Percentiles rank a stretch among this genome's conserved stretches.
Conservation (phyloP, 1,284 basidiomycete genomes). For the Schizophyllum amplum region DNA sequence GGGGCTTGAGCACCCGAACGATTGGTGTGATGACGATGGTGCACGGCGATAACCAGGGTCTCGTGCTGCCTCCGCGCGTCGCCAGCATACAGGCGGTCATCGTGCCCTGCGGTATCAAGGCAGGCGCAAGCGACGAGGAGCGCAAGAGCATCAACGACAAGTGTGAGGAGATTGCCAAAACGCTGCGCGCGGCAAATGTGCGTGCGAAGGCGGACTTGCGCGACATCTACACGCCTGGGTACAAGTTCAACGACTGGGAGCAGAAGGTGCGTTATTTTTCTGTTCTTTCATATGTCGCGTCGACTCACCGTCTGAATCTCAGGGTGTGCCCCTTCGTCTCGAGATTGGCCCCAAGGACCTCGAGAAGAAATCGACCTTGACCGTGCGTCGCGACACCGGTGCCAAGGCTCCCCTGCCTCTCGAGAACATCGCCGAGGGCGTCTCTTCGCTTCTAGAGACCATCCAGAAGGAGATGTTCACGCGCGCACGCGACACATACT, state of each 20-base stretch:
- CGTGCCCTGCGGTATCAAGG: slow-evolving; percentile 90
- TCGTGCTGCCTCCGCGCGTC: slow-evolving; percentile 93
- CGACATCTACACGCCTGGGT: slow-evolving; percentile 96
- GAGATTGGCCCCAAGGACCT: slow-evolving; percentile 96
- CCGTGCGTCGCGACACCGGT: slow-evolving; percentile 86
- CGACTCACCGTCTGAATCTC: slow-evolving; percentile 5
- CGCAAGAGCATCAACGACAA: slow-evolving; percentile 72
- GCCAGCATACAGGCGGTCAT: slow-evolving; percentile 89
- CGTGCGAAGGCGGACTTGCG: slow-evolving; percentile 87
- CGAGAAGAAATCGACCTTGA: slow-evolving; percentile 73
- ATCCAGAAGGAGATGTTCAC: slow-evolving; percentile 91
- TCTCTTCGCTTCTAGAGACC: slow-evolving; percentile 68
- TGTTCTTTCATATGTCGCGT: background rate
- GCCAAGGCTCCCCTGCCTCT: slow-evolving; percentile 73
- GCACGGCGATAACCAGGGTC: slow-evolving; percentile 95
- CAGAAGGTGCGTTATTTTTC: slow-evolving; percentile 57
- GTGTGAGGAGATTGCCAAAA: slow-evolving; percentile 69
- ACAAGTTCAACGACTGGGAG: slow-evolving; percentile 99
- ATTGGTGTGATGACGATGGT: slow-evolving; percentile 99
- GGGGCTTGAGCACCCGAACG: slow-evolving; percentile 94
- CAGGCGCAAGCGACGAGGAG: slow-evolving; percentile 66
- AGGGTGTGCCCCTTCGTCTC: slow-evolving; percentile 95
- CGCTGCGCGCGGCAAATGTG: slow-evolving; percentile 66
- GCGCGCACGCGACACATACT: slow-evolving; percentile 72
- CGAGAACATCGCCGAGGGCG: slow-evolving; percentile 45